Percentiles rank a stretch among this genome's conserved stretches.
phyloP scores from a whole-genome alignment of 2,329 filamentous ascomycete genomes.

The Pyrenochaeta sp. region DNA sequence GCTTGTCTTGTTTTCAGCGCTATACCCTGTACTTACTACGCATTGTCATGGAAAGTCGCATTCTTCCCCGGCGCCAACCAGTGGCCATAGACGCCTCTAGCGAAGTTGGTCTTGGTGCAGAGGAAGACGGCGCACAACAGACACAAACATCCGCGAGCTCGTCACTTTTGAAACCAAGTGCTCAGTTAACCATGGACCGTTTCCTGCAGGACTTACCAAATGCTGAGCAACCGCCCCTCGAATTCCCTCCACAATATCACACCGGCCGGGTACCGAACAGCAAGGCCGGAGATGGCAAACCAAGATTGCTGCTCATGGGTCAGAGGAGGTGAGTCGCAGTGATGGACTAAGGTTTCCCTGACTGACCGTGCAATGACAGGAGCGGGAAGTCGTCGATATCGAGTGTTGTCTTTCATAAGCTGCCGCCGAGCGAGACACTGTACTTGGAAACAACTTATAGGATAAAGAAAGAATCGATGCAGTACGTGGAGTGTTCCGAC shows the following conservation, averaged over 20 bases:
- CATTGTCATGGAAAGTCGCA: constrained; percentile 41
- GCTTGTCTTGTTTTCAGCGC: constrained; percentile 24
- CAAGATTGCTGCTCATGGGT: constrained; percentile 91
- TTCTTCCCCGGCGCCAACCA: constrained; percentile 29
- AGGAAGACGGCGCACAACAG: constrained; percentile 11
- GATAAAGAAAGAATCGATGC: constrained; percentile 94
- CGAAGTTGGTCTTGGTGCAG: constrained; percentile 22
- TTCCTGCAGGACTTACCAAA: constrained; percentile 54
- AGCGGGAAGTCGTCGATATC: constrained; percentile 98
- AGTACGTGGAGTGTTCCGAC: constrained; percentile 65
- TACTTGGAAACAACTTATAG: constrained; percentile 94
- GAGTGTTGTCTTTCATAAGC: constrained; percentile 98
- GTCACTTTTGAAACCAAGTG: constrained; percentile 48
- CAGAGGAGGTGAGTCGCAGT: constrained; percentile 76
- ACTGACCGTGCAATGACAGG: constrained; percentile 59
- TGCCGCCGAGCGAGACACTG: constrained; percentile 92
- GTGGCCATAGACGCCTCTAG: constrained; percentile 23
- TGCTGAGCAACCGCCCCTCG: constrained; percentile 50
- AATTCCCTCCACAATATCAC: constrained; percentile 51
- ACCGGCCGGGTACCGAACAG: constrained; percentile 56
- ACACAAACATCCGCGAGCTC: constrained; percentile 30
- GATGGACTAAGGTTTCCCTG: neutral
- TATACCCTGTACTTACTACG: constrained; percentile 45
- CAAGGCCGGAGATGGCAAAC: constrained; percentile 71
- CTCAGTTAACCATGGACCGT: constrained; percentile 54